These are phyloP conservation scores for Termitomyces sp. DNA, from an alignment of 768 basidiomycete species.

Conservation along the genomic window DNA sequence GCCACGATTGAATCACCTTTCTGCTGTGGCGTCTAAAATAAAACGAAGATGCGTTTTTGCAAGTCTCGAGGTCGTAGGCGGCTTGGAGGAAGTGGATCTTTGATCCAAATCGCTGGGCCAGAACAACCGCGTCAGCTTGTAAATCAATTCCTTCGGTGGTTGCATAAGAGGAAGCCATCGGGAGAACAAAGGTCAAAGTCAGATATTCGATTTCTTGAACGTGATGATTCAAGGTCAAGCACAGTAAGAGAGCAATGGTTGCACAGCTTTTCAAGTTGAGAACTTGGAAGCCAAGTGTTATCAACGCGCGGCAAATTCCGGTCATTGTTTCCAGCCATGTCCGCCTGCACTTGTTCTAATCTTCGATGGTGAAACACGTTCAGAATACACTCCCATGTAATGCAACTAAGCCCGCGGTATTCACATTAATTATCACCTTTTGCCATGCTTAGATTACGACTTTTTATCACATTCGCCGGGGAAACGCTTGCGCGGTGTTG, in stretches of 20 bases:
- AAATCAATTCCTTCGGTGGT: slow-evolving; percentile 18
- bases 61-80: slow-evolving; percentile 25
- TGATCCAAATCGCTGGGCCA: slow-evolving; percentile 27
- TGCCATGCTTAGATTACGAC: slow-evolving; percentile 4
- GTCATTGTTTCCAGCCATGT: slow-evolving; percentile 25
- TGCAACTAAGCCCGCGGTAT: background rate
- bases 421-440: background rate
- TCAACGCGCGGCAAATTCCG: slow-evolving; percentile 30
- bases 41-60: slow-evolving; percentile 16
- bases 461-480: slow-evolving; percentile 12
- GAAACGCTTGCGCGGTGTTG: slow-evolving; percentile 2
- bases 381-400: slow-evolving; percentile 1
- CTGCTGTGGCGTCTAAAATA: slow-evolving; percentile 28
- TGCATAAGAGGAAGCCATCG: slow-evolving; percentile 10
- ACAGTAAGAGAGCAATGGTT: slow-evolving; percentile 7
- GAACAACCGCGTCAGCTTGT: slow-evolving; percentile 23
- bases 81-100: slow-evolving; percentile 30
- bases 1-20: slow-evolving; percentile 26
- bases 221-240: slow-evolving; percentile 12
- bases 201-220: slow-evolving; percentile 11
- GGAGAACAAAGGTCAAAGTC: slow-evolving; percentile 5
- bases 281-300: slow-evolving; percentile 12
- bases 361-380: slow-evolving; percentile 1
- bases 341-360: background rate
- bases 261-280: slow-evolving; percentile 18